A percentile compares a stretch with the other conserved stretches of the same genome.
Conservation (phyloP, 164 flowering plant genomes). For the Vitis vinifera region ASM3070453v1 NC_081818.1:21158001-21158500, state of each 20-base stretch:
- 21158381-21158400: too few relatives aligned
- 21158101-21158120: slow-evolving; percentile 18
- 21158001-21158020: slow-evolving; percentile 33
- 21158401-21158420: too few relatives aligned
- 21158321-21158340: not conserved
- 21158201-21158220: slow-evolving; percentile 13
- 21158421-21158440: too few relatives aligned
- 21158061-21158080: slow-evolving; percentile 11
- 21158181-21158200: slow-evolving; percentile 1
- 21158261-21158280: not conserved
- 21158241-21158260: slow-evolving; percentile 25
- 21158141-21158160: slow-evolving; percentile 5
- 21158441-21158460: too few relatives aligned
- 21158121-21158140: slow-evolving; percentile 9
- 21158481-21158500: too few relatives aligned
- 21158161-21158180: slow-evolving; percentile 9
- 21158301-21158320: not conserved
- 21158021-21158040: slow-evolving; percentile 32
- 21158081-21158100: slow-evolving; percentile 7
- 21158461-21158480: too few relatives aligned
- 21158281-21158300: not conserved
- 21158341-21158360: not conserved
- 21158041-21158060: slow-evolving; percentile 5
- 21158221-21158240: slow-evolving; percentile 16
- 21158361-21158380: too few relatives aligned